These are phyloP conservation scores for Nigrospora osmanthi DNA, from an alignment of 2,329 filamentous ascomycete species.

Conservation along the genomic window DNA sequence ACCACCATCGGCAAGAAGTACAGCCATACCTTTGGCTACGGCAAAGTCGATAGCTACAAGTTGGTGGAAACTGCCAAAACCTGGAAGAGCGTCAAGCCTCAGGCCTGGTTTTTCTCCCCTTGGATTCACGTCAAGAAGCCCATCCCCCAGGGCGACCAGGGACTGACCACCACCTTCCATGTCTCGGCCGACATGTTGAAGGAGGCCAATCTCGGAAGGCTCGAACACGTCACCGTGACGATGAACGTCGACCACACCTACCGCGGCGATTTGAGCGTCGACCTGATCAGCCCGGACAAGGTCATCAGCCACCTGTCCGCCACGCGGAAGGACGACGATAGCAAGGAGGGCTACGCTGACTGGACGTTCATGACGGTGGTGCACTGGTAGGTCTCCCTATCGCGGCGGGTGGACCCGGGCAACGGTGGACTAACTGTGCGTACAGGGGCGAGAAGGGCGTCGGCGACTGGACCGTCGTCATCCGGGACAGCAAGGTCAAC, in stretches of 20 bases:
- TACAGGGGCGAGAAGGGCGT: constrained; percentile 76
- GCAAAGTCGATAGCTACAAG: constrained; percentile 83
- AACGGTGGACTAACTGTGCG: not conserved
- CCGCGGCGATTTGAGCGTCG: constrained; percentile 86
- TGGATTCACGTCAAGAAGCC: constrained; percentile 84
- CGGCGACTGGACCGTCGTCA: constrained; percentile 84
- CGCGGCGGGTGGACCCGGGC: too few relatives aligned
- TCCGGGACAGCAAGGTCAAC: constrained; percentile 79
- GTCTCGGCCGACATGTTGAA: constrained; percentile 76
- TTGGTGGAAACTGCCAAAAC: constrained; percentile 80
- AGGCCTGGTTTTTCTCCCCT: constrained; percentile 89
- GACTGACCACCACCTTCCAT: constrained; percentile 71
- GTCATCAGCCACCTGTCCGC: constrained; percentile 79
- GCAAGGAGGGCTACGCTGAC: constrained; percentile 67
- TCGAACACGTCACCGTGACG: constrained; percentile 94
- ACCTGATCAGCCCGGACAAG: constrained; percentile 76
- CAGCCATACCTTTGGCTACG: constrained; percentile 92
- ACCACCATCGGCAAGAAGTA: constrained; percentile 78
- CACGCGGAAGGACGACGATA: constrained; percentile 61
- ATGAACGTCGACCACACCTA: constrained; percentile 91
- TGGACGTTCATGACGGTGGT: constrained; percentile 99
- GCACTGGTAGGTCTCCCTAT: constrained; percentile 63
- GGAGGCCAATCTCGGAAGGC: constrained; percentile 70
- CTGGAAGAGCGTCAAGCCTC: constrained; percentile 86
- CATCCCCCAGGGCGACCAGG: constrained; percentile 79